phyloP scores from a whole-genome alignment of 768 basidiomycete species.

The Aureoboletus auriporus region DNA sequence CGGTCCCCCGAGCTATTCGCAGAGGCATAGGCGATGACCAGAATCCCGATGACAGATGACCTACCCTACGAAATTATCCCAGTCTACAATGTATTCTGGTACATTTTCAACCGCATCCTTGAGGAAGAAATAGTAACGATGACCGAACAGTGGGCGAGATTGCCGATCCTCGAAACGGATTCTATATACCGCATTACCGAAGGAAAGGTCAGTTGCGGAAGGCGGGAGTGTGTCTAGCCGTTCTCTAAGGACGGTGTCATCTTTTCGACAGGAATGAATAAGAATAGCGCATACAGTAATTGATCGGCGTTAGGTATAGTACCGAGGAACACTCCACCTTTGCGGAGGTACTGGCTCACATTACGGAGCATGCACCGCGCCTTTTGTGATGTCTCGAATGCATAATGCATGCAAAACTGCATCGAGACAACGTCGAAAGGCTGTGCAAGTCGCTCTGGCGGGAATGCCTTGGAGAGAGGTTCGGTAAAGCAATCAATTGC shows the following conservation, averaged over 20 bases:
- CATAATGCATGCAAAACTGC: conserved; percentile 99
- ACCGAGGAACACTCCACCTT: conserved; percentile 93
- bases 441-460: conserved; percentile 52
- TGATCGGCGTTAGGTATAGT: conserved; percentile 89
- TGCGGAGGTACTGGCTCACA: conserved; percentile 71
- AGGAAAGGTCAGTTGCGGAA: conserved; percentile 65
- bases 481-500: conserved; percentile 86
- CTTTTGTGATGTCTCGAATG: conserved; percentile 88
- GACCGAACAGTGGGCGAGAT: conserved; percentile 68
- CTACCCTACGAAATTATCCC: conserved; percentile 88
- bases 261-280: conserved; percentile 2
- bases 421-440: conserved; percentile 95
- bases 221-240: conserved; percentile 68
- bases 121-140: conserved; percentile 92
- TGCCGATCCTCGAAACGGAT: conserved; percentile 79
- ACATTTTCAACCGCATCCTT: conserved; percentile 95
- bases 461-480: conserved; percentile 64
- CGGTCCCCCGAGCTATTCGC: background rate
- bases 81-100: conserved; percentile 95
- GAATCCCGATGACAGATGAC: conserved; percentile 17
- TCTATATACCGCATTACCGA: conserved; percentile 88
- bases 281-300: conserved; percentile 59
- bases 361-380: conserved; percentile 91
- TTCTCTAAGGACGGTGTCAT: conserved; percentile 42
- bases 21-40: background rate